Base-by-base conservation (phyloP, 495 filamentous ascomycete species). In the Podospora australis region DNA sequence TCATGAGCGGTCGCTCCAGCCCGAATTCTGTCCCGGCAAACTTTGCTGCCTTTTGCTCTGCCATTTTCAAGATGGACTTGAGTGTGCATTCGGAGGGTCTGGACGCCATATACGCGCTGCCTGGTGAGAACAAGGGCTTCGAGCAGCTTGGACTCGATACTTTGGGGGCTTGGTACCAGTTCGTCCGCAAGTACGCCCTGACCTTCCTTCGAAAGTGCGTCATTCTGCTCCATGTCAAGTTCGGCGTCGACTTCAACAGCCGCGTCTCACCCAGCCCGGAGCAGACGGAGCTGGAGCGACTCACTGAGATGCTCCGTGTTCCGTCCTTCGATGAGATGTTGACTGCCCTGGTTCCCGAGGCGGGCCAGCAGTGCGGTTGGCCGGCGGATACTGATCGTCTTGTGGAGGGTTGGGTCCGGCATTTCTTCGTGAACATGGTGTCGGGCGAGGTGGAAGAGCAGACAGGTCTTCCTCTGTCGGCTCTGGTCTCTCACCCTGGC, bases 141-240 rank as follows among this genome's bases (percentile, higher is more conserved):
- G 47, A 65, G 8, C 70, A 75, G 39, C 66, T 67, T 20, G 66
- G 62, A 9, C 39, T 74, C 11, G 59, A 74, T 43, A 69, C 51
- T 47, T 52, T 71, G 52, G 65, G 64, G 48, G 61, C 57, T 29
- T 68, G 66, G 52, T 68, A 75, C 48, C 55, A 54, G 29, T 73
- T 74, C 38, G 63, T 90, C 46, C 78, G 78, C 24, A 89, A 81
- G 59, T 99, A 96, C 57, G 87, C 88, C 13, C 71, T 94, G n/a
- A 72, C 83, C 0, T 97, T 97, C 71, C 71, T 97, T 10, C 86
- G 92, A 48, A 99, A 97, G 70, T 74, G 78, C 8, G 77, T 78
- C 13, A 78, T 97, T 25, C 78, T 97, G 16, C 75, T 96, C 46
- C 82, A 96, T 58, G 87, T 94, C 39, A 86, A 87, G 46, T 88